Evolutionary conservation across 2,329 filamentous ascomycete species (phyloP), one percentile per base, ranked within the genome.

Genomic region (Pseudogymnoascus sp.): DNA sequence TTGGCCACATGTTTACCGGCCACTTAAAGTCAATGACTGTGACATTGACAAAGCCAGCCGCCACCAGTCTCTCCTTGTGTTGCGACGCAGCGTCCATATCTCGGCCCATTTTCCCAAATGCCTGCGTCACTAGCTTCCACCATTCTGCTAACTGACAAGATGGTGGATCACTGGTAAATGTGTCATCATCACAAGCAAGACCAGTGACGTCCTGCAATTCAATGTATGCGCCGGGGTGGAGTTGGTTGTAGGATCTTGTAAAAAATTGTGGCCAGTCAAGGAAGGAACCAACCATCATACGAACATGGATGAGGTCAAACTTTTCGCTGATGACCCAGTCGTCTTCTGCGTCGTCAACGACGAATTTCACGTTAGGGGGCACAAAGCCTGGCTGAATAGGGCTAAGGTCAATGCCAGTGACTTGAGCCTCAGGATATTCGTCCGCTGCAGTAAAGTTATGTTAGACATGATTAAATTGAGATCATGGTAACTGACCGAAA

Each of bases 301-400:
- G 62, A 35, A 72, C 67, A 61, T 69, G 64, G 35, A 71, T 67
- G 41, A 67, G 67, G 19, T 71, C 69, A 55, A 71, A 71, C 11
- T 63, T 66, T 19, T 61, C 35, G 3, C 81, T 79, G 70, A 78
- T 81, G 45, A 78, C 75, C 68, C 67, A 70, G 25, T 64, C 64
- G 2, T 65, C 30, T 16, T 69, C 66, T 14, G 25, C 25, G 33
- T 63, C 62, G 19, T 63, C 62, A 28, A 63, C 59, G 7, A 85
- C 84, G 67, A 92, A 92, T 65, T 85, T 83, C 12, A 91, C 86
- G 65, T 92, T 92, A 16, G 83, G 81, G 0, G 89, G 88, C 0
- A 91, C 86, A 58, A 82, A 78, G 4, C 76, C 75, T 2, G 69
- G 66, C 30, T 70, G 66, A 16, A 69, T 69, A 16, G 66, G 67